A percentile compares a stretch with the other conserved stretches of the same genome.
These are phyloP conservation scores for Brassica incana DNA, from an alignment of 345 rosid genomes.

Conservation along the genomic window DNA sequence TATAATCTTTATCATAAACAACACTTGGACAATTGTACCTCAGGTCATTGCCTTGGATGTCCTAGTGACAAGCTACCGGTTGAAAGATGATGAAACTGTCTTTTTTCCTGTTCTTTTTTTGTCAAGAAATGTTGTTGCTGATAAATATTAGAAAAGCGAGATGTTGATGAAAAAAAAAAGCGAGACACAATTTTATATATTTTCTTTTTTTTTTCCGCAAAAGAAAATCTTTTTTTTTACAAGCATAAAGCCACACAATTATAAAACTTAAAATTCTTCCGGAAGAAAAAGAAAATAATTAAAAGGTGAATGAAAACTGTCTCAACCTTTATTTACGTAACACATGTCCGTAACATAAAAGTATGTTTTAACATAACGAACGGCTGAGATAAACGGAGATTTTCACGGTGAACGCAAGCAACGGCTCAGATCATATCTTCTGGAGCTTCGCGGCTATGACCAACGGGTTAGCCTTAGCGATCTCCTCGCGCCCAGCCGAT, in stretches of 20 bases:
- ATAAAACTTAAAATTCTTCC: constrained; percentile 12
- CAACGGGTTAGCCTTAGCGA: constrained; percentile 53
- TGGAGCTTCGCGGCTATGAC: constrained; percentile 50
- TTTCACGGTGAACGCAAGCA: neutral
- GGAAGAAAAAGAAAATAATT: constrained; percentile 20
- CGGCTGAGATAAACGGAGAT: constrained; percentile 33
- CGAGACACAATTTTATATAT: constrained; percentile 14
- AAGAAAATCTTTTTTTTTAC: neutral
- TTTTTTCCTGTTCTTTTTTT: neutral
- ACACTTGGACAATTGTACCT: neutral
- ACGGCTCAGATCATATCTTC: constrained; percentile 44
- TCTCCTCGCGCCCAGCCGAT: constrained; percentile 52
- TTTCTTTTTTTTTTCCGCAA: neutral
- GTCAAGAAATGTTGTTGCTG: neutral
- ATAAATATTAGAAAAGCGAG: neutral
- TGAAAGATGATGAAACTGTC: neutral
- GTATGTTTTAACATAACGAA: constrained; percentile 12
- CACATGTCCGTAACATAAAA: constrained; percentile 28
- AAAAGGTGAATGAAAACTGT: constrained; percentile 24
- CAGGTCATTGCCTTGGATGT: neutral
- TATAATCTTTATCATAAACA: neutral
- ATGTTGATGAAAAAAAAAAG: neutral
- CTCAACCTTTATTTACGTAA: constrained; percentile 8
- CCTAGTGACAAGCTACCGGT: neutral
- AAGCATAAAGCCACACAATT: constrained; percentile 29